Evolutionary conservation across 1,284 basidiomycete genomes (phyloP).

Genomic region (Tilletia setariae): DNA sequence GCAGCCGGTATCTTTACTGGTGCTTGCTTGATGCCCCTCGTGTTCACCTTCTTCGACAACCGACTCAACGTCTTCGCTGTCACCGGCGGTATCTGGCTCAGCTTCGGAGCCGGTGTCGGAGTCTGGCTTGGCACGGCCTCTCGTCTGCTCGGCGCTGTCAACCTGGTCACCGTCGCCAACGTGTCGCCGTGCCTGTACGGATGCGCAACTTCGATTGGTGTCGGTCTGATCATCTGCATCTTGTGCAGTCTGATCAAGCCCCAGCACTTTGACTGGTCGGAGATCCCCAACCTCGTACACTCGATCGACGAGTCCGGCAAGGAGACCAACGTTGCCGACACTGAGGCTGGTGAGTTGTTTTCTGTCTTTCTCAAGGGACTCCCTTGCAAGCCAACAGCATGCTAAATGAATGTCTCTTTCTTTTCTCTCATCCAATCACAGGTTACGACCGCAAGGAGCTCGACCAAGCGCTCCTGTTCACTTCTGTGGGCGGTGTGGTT

Average conservation of each 20-base stretch:
- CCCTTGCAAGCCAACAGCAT: background rate
- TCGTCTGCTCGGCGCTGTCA: constrained; percentile 31
- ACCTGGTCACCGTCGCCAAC: constrained; percentile 32
- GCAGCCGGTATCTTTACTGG: constrained; percentile 35
- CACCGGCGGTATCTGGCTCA: constrained; percentile 38
- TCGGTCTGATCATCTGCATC: constrained; percentile 27
- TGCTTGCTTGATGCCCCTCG: constrained; percentile 34
- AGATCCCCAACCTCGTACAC: constrained; percentile 24
- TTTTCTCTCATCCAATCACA: constrained; percentile 9
- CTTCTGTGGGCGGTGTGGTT: constrained; percentile 20
- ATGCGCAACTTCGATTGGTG: constrained; percentile 39
- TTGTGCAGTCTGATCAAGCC: constrained; percentile 28
- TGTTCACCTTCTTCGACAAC: constrained; percentile 45
- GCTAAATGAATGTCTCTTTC: constrained; percentile 4
- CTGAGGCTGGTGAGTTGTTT: background rate
- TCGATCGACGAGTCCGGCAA: constrained; percentile 19
- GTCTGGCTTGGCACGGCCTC: constrained; percentile 47
- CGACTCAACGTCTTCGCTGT: constrained; percentile 22
- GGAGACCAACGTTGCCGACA: constrained; percentile 17
- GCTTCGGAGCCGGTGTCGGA: constrained; percentile 40
- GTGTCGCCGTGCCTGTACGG: constrained; percentile 40
- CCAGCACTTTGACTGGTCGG: constrained; percentile 37
- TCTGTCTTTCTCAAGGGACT: background rate
- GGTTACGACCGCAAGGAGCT: constrained; percentile 25
- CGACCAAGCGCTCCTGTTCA: constrained; percentile 29